These are phyloP conservation scores for Zizania palustris DNA, from an alignment of 202 grass and related monocot genomes.

Conservation along the genomic window DNA sequence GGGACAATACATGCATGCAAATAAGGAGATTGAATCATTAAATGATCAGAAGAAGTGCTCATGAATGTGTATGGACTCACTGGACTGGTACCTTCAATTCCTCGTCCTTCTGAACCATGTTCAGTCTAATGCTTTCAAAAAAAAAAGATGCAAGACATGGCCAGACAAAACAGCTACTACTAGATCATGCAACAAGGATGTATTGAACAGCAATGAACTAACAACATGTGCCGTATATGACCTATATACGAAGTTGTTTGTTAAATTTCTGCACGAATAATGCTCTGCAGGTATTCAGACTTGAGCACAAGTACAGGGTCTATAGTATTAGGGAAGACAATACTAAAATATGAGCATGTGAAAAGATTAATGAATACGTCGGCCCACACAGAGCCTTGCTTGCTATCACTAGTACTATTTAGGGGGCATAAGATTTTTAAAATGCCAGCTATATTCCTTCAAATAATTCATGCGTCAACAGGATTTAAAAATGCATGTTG, in stretches of 20 bases:
- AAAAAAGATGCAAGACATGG: too few relatives aligned
- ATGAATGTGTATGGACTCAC: too few relatives aligned
- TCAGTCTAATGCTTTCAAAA: too few relatives aligned
- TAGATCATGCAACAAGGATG: neutral
- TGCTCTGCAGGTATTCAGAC: neutral
- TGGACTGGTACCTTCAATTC: too few relatives aligned
- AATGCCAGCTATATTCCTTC: neutral
- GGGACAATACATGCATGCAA: conserved; percentile 3
- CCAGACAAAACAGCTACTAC: neutral
- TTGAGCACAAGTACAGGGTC: conserved; percentile 28
- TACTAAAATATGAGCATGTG: neutral
- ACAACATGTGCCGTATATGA: neutral
- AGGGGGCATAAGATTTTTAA: neutral
- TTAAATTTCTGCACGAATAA: neutral
- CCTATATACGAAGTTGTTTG: neutral
- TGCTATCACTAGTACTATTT: neutral
- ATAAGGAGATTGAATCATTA: neutral
- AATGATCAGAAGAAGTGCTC: too few relatives aligned
- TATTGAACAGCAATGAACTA: conserved; percentile 19
- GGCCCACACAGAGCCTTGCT: neutral
- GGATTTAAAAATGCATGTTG: too few relatives aligned
- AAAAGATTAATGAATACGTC: neutral
- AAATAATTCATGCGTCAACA: neutral
- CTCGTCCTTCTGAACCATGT: too few relatives aligned
- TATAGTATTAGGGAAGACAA: neutral